Percentiles rank a stretch among this genome's conserved stretches.
Conservation (phyloP, 2,329 filamentous ascomycete genomes). For the Ustilaginoidea virens region DNA sequence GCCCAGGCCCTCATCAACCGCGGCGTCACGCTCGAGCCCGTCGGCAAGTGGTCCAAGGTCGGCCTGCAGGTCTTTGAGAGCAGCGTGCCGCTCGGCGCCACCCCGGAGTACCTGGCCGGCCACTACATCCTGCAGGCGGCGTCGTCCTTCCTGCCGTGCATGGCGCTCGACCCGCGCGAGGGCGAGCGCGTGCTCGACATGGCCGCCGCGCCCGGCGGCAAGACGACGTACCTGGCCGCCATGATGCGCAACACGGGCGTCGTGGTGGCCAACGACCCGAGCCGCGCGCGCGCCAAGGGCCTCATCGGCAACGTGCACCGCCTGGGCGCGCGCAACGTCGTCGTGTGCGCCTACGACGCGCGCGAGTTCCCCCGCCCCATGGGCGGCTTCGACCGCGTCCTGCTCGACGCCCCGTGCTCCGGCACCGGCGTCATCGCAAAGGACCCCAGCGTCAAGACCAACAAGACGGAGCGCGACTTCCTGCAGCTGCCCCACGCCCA, state of each 20-base stretch:
- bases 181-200: slow-evolving; percentile 75
- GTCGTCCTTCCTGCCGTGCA: slow-evolving; percentile 91
- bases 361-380: slow-evolving; percentile 88
- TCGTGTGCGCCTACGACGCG: slow-evolving; percentile 92
- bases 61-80: slow-evolving; percentile 93
- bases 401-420: slow-evolving; percentile 90
- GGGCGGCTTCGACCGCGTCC: slow-evolving; percentile 86
- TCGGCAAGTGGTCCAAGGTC: slow-evolving; percentile 98
- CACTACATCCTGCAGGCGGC: slow-evolving; percentile 98
- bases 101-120: slow-evolving; percentile 90
- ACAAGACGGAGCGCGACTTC: slow-evolving; percentile 94
- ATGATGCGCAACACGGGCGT: slow-evolving; percentile 62
- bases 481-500: slow-evolving; percentile 84
- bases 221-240: slow-evolving; percentile 51
- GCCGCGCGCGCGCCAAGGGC: slow-evolving; percentile 86
- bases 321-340: slow-evolving; percentile 79
- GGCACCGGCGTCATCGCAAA: slow-evolving; percentile 97
- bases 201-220: slow-evolving; percentile 14
- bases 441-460: slow-evolving; percentile 92
- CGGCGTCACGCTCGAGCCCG: slow-evolving; percentile 87
- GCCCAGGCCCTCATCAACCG: slow-evolving; percentile 91
- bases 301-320: slow-evolving; percentile 96
- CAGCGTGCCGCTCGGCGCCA: slow-evolving; percentile 72
- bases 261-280: slow-evolving; percentile 93
- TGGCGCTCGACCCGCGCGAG: slow-evolving; percentile 90